These are phyloP conservation scores for Candida sojae DNA, from an alignment of 1,139 yeast species.

Conservation along the genomic window DNA sequence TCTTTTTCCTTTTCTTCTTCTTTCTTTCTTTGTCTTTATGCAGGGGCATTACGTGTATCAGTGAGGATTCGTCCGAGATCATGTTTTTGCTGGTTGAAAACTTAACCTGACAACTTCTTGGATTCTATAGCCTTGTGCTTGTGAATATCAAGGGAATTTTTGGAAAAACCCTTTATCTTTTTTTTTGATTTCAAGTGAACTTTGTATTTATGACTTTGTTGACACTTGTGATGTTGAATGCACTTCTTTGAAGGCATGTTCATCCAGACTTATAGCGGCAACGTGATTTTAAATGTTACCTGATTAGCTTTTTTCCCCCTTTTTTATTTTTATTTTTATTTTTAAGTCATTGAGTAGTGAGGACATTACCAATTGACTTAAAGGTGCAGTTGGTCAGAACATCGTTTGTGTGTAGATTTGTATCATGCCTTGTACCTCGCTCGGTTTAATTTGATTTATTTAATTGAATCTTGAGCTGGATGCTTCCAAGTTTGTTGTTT, in stretches of 20 bases:
- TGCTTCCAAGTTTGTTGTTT: slow-evolving; percentile 18
- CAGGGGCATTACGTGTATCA: slow-evolving; percentile 99
- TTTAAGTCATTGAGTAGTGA: slow-evolving; percentile 10
- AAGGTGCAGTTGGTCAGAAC: slow-evolving; percentile 4
- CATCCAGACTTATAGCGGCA: neutral
- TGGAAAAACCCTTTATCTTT: slow-evolving; percentile 43
- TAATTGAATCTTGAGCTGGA: slow-evolving; percentile 62
- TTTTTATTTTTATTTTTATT: neutral
- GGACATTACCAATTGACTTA: slow-evolving; percentile 14
- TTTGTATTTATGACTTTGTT: neutral
- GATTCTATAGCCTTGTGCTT: slow-evolving; percentile 47
- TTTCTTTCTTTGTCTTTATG: slow-evolving; percentile 81
- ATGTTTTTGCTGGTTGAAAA: slow-evolving; percentile 99
- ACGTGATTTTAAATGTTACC: neutral
- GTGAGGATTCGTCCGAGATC: slow-evolving; percentile 99
- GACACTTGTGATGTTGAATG: slow-evolving; percentile 6
- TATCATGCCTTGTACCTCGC: slow-evolving; percentile 67
- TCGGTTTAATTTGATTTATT: slow-evolving; percentile 43
- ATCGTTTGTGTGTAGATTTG: neutral
- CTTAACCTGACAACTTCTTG: slow-evolving; percentile 98
- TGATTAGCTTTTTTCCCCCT: slow-evolving; percentile 2
- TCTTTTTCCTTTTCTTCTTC: slow-evolving; percentile 12
- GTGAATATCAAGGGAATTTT: slow-evolving; percentile 69
- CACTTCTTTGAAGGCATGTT: slow-evolving; percentile 38
- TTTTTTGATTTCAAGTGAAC: neutral